A percentile compares a stretch with the other conserved stretches of the same genome.
Evolutionary conservation across 176 grass and related monocot genomes (phyloP).

Genomic region (Aegilops speltoides): DNA sequence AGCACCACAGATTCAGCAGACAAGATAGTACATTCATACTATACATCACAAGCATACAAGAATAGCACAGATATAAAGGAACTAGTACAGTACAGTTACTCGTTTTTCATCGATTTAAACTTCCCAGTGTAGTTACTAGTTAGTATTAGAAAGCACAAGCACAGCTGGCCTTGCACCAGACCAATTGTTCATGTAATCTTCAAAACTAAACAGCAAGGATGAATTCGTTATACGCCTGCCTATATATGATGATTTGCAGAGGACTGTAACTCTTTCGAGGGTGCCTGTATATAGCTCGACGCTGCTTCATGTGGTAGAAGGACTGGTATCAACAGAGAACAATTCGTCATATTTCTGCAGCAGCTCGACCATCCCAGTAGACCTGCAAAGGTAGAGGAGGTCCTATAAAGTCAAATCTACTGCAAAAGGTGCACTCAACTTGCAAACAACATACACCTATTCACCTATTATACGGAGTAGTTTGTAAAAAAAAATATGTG

Average conservation of each 20-base stretch:
- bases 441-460: neutral
- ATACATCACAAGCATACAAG: slow-evolving; percentile 10
- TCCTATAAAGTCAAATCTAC: neutral
- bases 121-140: neutral
- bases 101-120: neutral
- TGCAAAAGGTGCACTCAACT: neutral
- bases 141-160: neutral
- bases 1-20: neutral
- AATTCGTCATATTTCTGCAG: slow-evolving; percentile 22
- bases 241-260: neutral
- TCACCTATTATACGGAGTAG: no score
- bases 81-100: neutral
- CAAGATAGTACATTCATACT: neutral
- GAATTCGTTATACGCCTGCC: neutral
- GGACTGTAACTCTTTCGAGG: neutral
- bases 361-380: slow-evolving; percentile 44
- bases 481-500: neutral
- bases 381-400: slow-evolving; percentile 27
- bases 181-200: slow-evolving; percentile 14
- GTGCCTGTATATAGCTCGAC: neutral
- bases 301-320: neutral
- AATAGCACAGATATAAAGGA: neutral
- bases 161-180: neutral
- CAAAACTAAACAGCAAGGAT: neutral
- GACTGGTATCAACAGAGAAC: neutral